Evolutionary conservation across 2,329 filamentous ascomycete genomes (phyloP).

Genomic region (Sordariomycetes sp.): DNA sequence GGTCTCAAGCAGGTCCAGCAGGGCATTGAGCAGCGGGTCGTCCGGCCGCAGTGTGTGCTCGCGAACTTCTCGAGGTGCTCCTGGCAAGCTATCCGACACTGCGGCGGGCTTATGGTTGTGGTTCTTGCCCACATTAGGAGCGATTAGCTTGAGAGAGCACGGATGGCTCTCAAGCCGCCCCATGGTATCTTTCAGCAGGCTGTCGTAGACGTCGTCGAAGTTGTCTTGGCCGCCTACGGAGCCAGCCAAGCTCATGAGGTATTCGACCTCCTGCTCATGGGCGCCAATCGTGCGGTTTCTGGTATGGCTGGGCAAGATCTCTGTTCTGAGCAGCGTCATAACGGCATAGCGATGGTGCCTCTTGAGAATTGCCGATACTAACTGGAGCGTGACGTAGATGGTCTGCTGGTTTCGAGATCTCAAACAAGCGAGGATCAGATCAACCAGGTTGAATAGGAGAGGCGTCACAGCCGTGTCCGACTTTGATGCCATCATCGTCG

Average conservation of each 20-base stretch:
- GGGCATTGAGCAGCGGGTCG: slow-evolving; percentile 55
- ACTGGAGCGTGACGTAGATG: slow-evolving; percentile 76
- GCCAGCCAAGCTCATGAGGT: slow-evolving; percentile 60
- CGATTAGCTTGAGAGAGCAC: slow-evolving; percentile 62
- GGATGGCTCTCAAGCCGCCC: slow-evolving; percentile 61
- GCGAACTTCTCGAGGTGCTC: slow-evolving; percentile 50
- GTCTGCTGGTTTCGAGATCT: slow-evolving; percentile 81
- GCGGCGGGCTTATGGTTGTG: slow-evolving; percentile 48
- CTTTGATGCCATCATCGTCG: slow-evolving; percentile 68
- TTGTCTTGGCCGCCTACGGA: slow-evolving; percentile 59
- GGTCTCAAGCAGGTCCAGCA: slow-evolving; percentile 61
- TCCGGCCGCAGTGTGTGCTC: slow-evolving; percentile 53
- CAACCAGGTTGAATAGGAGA: slow-evolving; percentile 84
- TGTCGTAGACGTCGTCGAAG: slow-evolving; percentile 65
- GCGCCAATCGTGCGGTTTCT: slow-evolving; percentile 61
- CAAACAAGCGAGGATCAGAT: slow-evolving; percentile 79
- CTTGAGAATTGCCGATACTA: slow-evolving; percentile 77
- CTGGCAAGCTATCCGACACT: slow-evolving; percentile 46
- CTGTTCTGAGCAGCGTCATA: slow-evolving; percentile 63
- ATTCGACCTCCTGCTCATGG: slow-evolving; percentile 66
- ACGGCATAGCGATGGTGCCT: slow-evolving; percentile 84
- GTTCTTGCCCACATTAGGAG: slow-evolving; percentile 47
- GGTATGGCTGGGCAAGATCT: slow-evolving; percentile 42
- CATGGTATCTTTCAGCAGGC: slow-evolving; percentile 62
- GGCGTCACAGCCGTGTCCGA: slow-evolving; percentile 66